A percentile compares a stretch with the other conserved stretches of the same genome.
phyloP scores from a whole-genome alignment of 2,329 filamentous ascomycete genomes.

The Ophiognomonia clavigignenti-juglandacearum region DNA sequence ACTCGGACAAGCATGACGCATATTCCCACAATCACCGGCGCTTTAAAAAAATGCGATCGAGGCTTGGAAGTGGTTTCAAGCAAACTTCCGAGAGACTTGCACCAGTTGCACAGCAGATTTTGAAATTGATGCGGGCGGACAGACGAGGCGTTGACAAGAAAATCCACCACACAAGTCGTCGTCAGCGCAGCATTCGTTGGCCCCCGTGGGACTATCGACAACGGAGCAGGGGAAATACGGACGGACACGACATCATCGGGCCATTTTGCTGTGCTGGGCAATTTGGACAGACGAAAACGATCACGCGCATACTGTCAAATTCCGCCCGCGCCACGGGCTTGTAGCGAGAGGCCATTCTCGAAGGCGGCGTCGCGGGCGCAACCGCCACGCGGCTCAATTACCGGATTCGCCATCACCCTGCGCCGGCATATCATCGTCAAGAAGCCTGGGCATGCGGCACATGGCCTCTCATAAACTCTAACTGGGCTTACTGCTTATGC shows the following conservation, averaged over 20 bases:
- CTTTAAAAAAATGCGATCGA: not conserved
- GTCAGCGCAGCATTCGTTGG: not conserved
- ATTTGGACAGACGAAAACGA: slow-evolving; percentile 7
- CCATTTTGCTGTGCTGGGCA: slow-evolving; percentile 1
- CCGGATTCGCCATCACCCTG: slow-evolving; percentile 3
- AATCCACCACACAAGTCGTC: not conserved
- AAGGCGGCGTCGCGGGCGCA: not conserved
- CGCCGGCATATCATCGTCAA: slow-evolving; percentile 10
- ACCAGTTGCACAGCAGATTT: not conserved
- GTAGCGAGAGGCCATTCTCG: slow-evolving; percentile 2
- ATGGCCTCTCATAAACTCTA: no score
- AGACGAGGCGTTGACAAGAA: not conserved
- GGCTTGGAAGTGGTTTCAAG: not conserved
- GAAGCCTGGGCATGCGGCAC: no score
- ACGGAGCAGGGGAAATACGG: not conserved
- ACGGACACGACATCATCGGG: not conserved
- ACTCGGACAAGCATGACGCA: no score
- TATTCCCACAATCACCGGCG: no score
- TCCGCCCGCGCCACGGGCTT: slow-evolving; percentile 9
- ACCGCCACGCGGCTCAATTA: not conserved
- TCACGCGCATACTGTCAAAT: slow-evolving; percentile 2
- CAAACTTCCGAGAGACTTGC: slow-evolving; percentile 1
- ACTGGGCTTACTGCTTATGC: no score
- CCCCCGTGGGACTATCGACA: not conserved
- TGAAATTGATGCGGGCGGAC: not conserved